Conservation (phyloP, 2,329 filamentous ascomycete species). For the Zymoseptoria crescenta region DNA sequence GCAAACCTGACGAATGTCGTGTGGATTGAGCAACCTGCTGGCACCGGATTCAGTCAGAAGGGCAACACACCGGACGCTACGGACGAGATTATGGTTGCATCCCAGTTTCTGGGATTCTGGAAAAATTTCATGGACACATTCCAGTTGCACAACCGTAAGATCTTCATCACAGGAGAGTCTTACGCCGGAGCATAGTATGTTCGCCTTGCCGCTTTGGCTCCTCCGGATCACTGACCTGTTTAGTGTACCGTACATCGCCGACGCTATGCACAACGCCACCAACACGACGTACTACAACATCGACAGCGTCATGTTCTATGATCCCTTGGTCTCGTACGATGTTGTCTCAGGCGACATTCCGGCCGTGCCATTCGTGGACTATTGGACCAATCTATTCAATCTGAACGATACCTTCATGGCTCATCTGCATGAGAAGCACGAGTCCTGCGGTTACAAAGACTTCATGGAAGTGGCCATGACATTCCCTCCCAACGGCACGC, state of each 20-base stretch:
- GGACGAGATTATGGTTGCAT: slow-evolving; percentile 35
- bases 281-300: slow-evolving; percentile 62
- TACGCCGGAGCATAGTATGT: slow-evolving; percentile 23
- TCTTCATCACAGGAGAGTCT: slow-evolving; percentile 62
- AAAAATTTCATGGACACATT: slow-evolving; percentile 45
- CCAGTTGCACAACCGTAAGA: slow-evolving; percentile 42
- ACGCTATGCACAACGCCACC: slow-evolving; percentile 62
- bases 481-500: slow-evolving; percentile 58
- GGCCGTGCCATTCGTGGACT: slow-evolving; percentile 52
- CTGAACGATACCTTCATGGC: slow-evolving; percentile 54
- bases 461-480: slow-evolving; percentile 55
- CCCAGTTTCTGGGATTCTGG: slow-evolving; percentile 32
- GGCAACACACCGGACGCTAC: slow-evolving; percentile 30
- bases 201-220: background rate
- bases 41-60: slow-evolving; percentile 31
- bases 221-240: background rate
- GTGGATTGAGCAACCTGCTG: slow-evolving; percentile 40
- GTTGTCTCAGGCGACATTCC: slow-evolving; percentile 46
- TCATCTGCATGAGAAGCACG: slow-evolving; percentile 42
- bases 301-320: slow-evolving; percentile 62
- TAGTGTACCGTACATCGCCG: slow-evolving; percentile 61
- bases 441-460: slow-evolving; percentile 54
- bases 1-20: slow-evolving; percentile 45
- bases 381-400: slow-evolving; percentile 52
- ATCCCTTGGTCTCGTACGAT: slow-evolving; percentile 55